Percentiles rank a stretch among this genome's conserved stretches.
phyloP scores from a whole-genome alignment of 1,284 basidiomycete species.

The Fomitopsis schrenkii region DNA sequence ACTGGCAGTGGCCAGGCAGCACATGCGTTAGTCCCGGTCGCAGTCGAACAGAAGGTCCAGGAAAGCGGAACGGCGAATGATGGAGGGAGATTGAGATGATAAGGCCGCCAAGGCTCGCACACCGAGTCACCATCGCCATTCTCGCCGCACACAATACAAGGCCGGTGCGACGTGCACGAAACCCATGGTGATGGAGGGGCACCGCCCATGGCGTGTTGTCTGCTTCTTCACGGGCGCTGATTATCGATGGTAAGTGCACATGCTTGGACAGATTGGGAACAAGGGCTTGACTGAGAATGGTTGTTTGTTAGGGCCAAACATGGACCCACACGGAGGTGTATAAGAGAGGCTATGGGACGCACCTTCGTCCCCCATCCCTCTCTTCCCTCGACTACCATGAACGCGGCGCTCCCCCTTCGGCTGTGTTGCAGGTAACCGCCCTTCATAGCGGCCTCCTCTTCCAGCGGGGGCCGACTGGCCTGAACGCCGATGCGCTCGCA shows the following conservation, averaged over 20 bases:
- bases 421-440: neutral
- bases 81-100: neutral
- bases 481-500: too few species aligned
- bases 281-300: neutral
- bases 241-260: neutral
- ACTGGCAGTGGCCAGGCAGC: too few species aligned
- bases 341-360: neutral
- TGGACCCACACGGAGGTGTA: neutral
- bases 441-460: neutral
- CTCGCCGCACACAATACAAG: neutral
- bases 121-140: neutral
- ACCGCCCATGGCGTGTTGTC: neutral
- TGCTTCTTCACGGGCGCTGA: neutral
- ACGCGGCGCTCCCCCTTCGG: neutral
- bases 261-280: neutral
- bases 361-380: neutral
- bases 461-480: too few species aligned
- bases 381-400: neutral
- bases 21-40: too few species aligned
- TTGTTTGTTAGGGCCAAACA: neutral
- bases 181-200: neutral
- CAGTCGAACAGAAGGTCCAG: too few species aligned
- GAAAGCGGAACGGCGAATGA: too few species aligned
- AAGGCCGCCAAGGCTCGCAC: neutral
- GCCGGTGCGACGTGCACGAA: neutral